Base-by-base conservation (phyloP, 1,139 yeast species). In the Candida smagusa region DNA sequence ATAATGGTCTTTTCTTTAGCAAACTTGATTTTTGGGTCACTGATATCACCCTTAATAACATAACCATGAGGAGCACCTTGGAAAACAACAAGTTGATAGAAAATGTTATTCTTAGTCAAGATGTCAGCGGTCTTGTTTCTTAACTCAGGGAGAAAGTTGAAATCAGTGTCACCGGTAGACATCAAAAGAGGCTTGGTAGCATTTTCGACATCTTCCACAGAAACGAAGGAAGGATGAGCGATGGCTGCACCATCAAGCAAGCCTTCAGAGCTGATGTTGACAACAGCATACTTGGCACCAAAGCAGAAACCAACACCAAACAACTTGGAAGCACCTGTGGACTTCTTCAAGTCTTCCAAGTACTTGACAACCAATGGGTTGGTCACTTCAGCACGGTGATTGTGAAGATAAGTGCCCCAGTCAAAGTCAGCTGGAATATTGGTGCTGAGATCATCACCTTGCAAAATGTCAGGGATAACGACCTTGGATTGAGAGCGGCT, bases 1-100 rank as follows among this genome's bases (percentile, higher is more conserved):
- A 44, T 31, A 30, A 85, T 61, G 2, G 81, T 70, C 67, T 81
- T 84, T 48, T 84, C 87, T 59, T 76, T 80, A 33, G 96, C 92
- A 48, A 79, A 82, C 53, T 65, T 71, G 42, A 74, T 77, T 33
- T 50, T 54, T 8, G 86, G 84, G 43, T 65, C 63, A 9, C 66
- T 46, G 27, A 72, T 43, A 57, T 89, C 96, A 42, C 94, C 96
- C 63, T 50, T 49, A 25, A 48, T 44, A 13, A 52, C 49, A 33
- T 37, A 54, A 6, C 58, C 58, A 35, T 54, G 58, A 7, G 40
- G 21, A n/a, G 50, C 53, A 12, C 53, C 55, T 4, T 44, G 35
- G 40, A 49, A 54, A 30, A 54, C 28, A 31, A 47, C 45, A 9
- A 51, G 30, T 33, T 44, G 52, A 45, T 40, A 53, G 21, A 43